Evolutionary conservation across 1,139 yeast genomes (phyloP).

Genomic region (Yamadazyma atlantica): DNA sequence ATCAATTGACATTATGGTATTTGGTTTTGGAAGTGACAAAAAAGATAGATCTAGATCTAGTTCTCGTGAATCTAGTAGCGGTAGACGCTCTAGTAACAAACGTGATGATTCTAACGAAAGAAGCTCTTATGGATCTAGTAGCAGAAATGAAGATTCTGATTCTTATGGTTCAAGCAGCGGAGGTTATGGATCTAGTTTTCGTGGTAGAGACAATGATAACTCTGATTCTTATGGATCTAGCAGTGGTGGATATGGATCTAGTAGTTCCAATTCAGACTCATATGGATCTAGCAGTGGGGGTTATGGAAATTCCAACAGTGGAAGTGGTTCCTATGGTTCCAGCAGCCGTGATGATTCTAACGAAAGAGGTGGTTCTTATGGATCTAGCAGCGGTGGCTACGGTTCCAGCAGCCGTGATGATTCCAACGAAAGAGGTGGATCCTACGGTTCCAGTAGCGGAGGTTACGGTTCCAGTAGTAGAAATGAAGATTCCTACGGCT

Average conservation of each 20-base stretch:
- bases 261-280: slow-evolving; percentile 3
- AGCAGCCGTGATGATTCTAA: neutral
- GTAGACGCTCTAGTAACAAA: slow-evolving; percentile 8
- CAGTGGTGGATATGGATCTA: slow-evolving; percentile 3
- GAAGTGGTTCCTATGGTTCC: slow-evolving; percentile 12
- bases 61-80: neutral
- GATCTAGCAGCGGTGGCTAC: no score
- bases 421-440: no score
- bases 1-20: slow-evolving; percentile 22
- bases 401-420: no score
- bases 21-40: slow-evolving; percentile 27
- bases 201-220: slow-evolving; percentile 15
- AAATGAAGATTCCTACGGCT: no score
- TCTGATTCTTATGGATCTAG: slow-evolving; percentile 9
- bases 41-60: slow-evolving; percentile 10
- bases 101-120: slow-evolving; percentile 15
- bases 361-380: neutral
- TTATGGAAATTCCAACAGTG: neutral
- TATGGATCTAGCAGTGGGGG: slow-evolving; percentile 1
- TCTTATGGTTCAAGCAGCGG: slow-evolving; percentile 17
- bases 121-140: slow-evolving; percentile 18
- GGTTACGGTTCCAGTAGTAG: no score
- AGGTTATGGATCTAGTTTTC: slow-evolving; percentile 16
- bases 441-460: no score
- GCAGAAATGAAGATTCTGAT: slow-evolving; percentile 16